phyloP scores from a whole-genome alignment of 2,329 filamentous ascomycete genomes.

The Aspergillus fructus region DNA sequence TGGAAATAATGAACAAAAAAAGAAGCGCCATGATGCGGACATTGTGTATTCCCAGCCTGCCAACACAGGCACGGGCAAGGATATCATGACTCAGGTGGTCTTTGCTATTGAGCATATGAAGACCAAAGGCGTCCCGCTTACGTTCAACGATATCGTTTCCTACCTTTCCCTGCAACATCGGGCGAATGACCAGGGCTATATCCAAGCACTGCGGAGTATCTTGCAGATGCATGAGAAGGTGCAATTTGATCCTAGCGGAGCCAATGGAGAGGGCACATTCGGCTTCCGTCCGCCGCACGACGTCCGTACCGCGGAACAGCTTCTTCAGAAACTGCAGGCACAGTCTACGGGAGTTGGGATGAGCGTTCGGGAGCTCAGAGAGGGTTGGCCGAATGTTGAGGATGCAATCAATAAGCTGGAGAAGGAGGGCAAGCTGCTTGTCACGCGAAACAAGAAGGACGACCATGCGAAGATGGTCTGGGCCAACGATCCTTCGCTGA shows the following conservation, averaged over 20 bases:
- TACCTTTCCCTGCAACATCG: slow-evolving; percentile 72
- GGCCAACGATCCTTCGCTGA: slow-evolving; percentile 78
- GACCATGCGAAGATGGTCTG: slow-evolving; percentile 82
- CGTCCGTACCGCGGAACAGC: slow-evolving; percentile 72
- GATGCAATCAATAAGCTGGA: slow-evolving; percentile 77
- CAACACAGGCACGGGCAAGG: slow-evolving; percentile 71
- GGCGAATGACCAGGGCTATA: slow-evolving; percentile 56
- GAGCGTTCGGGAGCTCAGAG: slow-evolving; percentile 85
- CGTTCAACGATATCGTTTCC: slow-evolving; percentile 73
- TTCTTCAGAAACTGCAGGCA: slow-evolving; percentile 77
- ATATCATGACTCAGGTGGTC: slow-evolving; percentile 82
- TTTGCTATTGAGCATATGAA: slow-evolving; percentile 83
- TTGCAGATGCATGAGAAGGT: slow-evolving; percentile 67
- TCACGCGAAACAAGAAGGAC: slow-evolving; percentile 91
- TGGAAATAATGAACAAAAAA: slow-evolving; percentile 46
- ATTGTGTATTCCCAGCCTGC: slow-evolving; percentile 72
- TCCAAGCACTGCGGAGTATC: slow-evolving; percentile 65
- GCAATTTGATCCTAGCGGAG: slow-evolving; percentile 55
- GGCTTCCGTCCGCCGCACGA: slow-evolving; percentile 80
- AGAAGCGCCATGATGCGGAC: slow-evolving; percentile 59
- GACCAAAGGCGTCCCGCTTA: slow-evolving; percentile 66
- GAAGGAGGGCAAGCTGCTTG: slow-evolving; percentile 73
- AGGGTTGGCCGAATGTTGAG: slow-evolving; percentile 88
- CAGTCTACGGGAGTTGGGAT: slow-evolving; percentile 80
- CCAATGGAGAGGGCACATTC: slow-evolving; percentile 74